Percentiles rank a stretch among this genome's conserved stretches.
Evolutionary conservation across 352 stramenopile species (phyloP).

Genomic region (Globisporangium parvum): DNA sequence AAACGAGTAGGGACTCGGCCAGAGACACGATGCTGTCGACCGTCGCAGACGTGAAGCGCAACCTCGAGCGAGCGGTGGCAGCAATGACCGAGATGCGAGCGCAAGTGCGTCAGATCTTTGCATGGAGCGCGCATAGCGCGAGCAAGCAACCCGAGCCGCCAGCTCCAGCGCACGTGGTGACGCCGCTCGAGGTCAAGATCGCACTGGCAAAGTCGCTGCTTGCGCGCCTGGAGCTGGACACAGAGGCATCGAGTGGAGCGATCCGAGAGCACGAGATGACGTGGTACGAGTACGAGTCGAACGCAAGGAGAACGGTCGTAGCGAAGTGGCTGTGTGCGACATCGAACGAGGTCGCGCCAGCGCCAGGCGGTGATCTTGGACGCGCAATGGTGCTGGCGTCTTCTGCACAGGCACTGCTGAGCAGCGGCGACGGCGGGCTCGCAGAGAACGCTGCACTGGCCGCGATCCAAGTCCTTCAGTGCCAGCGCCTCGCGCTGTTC

Average conservation of each 20-base stretch:
- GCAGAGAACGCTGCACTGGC: conserved; percentile 21
- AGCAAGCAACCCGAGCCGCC: background rate
- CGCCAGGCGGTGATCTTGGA: conserved; percentile 16
- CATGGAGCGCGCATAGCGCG: background rate
- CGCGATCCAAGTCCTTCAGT: conserved; percentile 28
- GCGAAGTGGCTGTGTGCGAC: conserved; percentile 71
- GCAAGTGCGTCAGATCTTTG: conserved; percentile 1
- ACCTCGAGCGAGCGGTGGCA: conserved; percentile 1
- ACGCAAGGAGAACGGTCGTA: conserved; percentile 40
- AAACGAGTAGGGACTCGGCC: no score
- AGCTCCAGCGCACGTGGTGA: background rate
- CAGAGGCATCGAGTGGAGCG: conserved; percentile 21
- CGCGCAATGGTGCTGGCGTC: conserved; percentile 25
- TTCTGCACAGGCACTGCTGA: conserved; percentile 15
- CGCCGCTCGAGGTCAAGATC: conserved; percentile 24
- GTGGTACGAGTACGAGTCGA: conserved; percentile 49
- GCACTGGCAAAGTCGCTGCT: conserved; percentile 30
- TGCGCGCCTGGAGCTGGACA: conserved; percentile 26
- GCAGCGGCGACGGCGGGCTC: conserved; percentile 3
- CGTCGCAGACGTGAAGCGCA: background rate
- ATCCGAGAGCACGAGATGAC: conserved; percentile 56
- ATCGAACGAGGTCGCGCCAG: conserved; percentile 12
- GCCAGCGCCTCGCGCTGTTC: conserved; percentile 35
- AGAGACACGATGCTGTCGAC: background rate
- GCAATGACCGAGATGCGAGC: background rate